Evolutionary conservation across 768 basidiomycete species (phyloP).

Genomic region (Omphalotus guepiniiformis): DNA sequence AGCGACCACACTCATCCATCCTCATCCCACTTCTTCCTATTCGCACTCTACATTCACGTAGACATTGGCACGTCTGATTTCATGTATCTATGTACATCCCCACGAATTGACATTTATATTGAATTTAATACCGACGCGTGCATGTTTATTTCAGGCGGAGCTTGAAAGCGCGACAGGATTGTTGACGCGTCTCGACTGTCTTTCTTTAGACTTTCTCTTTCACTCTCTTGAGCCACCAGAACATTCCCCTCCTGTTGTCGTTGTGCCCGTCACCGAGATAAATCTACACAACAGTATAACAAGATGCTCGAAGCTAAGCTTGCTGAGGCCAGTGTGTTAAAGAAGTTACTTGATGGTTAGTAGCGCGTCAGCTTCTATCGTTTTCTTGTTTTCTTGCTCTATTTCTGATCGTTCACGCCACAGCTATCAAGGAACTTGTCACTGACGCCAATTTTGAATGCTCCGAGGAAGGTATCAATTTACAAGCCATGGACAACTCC

Average conservation of each 20-base stretch:
- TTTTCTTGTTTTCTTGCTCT: neutral
- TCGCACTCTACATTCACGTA: too few species aligned
- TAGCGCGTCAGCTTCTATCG: neutral
- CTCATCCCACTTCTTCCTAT: too few species aligned
- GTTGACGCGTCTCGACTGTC: neutral
- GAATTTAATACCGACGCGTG: too few species aligned
- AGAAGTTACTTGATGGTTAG: conserved; percentile 88
- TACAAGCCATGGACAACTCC: conserved; percentile 99
- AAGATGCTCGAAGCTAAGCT: conserved; percentile 90
- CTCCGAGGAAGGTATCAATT: conserved; percentile 88
- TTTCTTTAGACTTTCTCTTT: neutral
- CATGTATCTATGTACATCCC: neutral
- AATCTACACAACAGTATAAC: neutral
- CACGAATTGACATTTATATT: neutral
- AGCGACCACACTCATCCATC: too few species aligned
- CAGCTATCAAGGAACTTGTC: conserved; percentile 97
- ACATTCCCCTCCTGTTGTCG: too few species aligned
- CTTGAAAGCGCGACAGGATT: neutral
- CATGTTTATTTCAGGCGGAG: conserved; percentile 5
- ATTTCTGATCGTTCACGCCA: conserved; percentile 8
- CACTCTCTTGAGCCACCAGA: too few species aligned
- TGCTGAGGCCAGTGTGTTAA: conserved; percentile 80
- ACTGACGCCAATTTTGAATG: conserved; percentile 98
- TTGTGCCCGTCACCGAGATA: too few species aligned
- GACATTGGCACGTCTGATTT: too few species aligned